These are phyloP conservation scores for Chamaecyparis obtusa DNA, from an alignment of 75 land plant species.

Conservation along the genomic window DNA sequence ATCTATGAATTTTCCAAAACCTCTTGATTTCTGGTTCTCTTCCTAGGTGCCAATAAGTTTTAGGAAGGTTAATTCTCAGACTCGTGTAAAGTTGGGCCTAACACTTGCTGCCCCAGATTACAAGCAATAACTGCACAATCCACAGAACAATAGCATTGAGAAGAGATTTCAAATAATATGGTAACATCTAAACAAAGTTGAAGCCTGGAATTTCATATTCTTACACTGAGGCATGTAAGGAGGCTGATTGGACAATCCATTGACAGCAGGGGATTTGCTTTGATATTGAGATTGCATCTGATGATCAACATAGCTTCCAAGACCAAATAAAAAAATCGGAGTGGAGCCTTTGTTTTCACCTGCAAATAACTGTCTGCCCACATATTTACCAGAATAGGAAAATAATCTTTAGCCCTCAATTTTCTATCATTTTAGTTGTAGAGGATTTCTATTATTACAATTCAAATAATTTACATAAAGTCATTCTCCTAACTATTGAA, in stretches of 20 bases:
- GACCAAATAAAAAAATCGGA: slow-evolving; percentile 13
- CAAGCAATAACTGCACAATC: slow-evolving; percentile 4
- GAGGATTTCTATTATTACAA: neutral
- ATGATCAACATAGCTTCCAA: slow-evolving; percentile 9
- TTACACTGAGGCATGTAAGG: slow-evolving; percentile 6
- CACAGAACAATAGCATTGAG: slow-evolving; percentile 1
- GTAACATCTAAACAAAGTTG: neutral
- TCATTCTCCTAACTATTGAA: neutral
- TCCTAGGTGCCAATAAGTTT: slow-evolving; percentile 23
- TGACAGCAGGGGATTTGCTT: neutral
- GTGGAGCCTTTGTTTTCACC: slow-evolving; percentile 8
- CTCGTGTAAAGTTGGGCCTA: slow-evolving; percentile 15
- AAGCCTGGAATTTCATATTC: neutral
- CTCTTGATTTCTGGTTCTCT: slow-evolving; percentile 37
- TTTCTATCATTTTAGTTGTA: neutral
- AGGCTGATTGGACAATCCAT: slow-evolving; percentile 2
- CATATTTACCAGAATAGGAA: neutral
- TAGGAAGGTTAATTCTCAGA: slow-evolving; percentile 25
- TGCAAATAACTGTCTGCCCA: slow-evolving; percentile 11
- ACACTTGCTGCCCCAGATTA: slow-evolving; percentile 4
- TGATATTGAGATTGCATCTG: slow-evolving; percentile 8
- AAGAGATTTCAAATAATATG: neutral
- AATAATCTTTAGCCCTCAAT: neutral
- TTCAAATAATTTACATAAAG: neutral
- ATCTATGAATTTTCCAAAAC: slow-evolving; percentile 53